Conservation (phyloP, 352 stramenopile genomes). For the Albugo laibachii region DNA sequence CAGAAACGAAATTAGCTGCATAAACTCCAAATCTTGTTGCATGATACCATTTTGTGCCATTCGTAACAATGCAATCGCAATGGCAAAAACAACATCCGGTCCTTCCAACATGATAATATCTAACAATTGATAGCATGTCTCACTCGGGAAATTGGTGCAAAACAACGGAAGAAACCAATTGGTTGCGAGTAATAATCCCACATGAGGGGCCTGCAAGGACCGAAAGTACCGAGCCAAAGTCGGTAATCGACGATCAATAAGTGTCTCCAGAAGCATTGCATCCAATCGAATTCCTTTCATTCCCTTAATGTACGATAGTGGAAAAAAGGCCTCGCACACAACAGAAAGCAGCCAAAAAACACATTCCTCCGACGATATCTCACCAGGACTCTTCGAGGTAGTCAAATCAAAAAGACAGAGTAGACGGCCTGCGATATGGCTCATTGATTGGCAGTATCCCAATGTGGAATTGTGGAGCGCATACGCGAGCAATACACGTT, state of each 20-base stretch:
- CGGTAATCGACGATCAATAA: conserved; percentile 22
- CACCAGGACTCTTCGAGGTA: background rate
- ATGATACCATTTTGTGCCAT: conserved; percentile 32
- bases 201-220: conserved; percentile 23
- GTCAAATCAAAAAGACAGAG: conserved; percentile 27
- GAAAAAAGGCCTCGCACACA: conserved; percentile 37
- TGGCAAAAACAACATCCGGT: conserved; percentile 24
- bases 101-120: conserved; percentile 38
- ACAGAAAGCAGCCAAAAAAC: conserved; percentile 38
- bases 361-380: conserved; percentile 15
- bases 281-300: conserved; percentile 43
- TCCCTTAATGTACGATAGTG: conserved; percentile 33
- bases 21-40: conserved; percentile 32
- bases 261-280: conserved; percentile 24
- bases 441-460: conserved; percentile 83
- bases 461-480: conserved; percentile 52
- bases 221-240: conserved; percentile 39
- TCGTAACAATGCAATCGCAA: conserved; percentile 30
- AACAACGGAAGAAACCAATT: conserved; percentile 48
- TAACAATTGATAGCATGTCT: conserved; percentile 37
- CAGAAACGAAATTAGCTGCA: conserved; percentile 39
- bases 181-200: conserved; percentile 35
- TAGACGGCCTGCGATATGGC: conserved; percentile 61
- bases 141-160: conserved; percentile 38
- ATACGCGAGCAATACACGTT: conserved; percentile 56